phyloP scores from a whole-genome alignment of 352 stramenopile species.

The Globisporangium cederbergense region DNA sequence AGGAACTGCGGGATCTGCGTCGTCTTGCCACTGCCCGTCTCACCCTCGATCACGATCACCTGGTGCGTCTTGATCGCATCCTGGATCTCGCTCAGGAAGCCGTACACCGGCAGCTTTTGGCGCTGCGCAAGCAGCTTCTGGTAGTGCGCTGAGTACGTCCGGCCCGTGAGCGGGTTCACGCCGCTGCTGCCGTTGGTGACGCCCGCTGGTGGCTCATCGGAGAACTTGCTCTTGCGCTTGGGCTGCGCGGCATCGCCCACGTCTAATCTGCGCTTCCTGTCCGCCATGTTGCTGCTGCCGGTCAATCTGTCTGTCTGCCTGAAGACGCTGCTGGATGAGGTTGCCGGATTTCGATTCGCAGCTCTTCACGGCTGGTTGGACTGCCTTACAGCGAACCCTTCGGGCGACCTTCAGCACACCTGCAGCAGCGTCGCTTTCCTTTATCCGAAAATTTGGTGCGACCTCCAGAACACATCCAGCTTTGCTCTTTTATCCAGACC shows the following conservation, averaged over 20 bases:
- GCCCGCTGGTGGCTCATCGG: conserved; percentile 37
- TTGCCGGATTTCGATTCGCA: not conserved
- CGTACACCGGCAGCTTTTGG: conserved; percentile 97
- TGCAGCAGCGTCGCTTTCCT: not conserved
- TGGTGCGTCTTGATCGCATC: conserved; percentile 92
- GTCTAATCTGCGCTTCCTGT: conserved; percentile 67
- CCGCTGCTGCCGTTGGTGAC: not conserved
- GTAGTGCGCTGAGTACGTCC: conserved; percentile 90
- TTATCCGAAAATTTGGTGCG: too few species aligned
- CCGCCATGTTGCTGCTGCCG: conserved; percentile 31
- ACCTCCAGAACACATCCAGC: too few species aligned
- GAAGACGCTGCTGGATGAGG: not conserved
- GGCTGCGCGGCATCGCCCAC: conserved; percentile 45
- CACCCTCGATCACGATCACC: conserved; percentile 97
- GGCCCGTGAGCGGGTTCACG: conserved; percentile 91
- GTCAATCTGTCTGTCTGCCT: not conserved
- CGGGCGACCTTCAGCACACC: conserved; percentile 14
- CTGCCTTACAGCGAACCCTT: conserved; percentile 20
- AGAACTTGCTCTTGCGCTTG: conserved; percentile 83
- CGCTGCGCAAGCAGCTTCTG: conserved; percentile 89
- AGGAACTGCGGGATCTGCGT: conserved; percentile 97
- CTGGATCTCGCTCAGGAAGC: conserved; percentile 97
- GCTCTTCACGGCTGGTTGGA: conserved; percentile 3
- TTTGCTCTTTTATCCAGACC: too few species aligned
- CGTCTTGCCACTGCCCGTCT: conserved; percentile 98